phyloP scores from a whole-genome alignment of 331 rosid genomes.

The Cydonia oblonga region DNA sequence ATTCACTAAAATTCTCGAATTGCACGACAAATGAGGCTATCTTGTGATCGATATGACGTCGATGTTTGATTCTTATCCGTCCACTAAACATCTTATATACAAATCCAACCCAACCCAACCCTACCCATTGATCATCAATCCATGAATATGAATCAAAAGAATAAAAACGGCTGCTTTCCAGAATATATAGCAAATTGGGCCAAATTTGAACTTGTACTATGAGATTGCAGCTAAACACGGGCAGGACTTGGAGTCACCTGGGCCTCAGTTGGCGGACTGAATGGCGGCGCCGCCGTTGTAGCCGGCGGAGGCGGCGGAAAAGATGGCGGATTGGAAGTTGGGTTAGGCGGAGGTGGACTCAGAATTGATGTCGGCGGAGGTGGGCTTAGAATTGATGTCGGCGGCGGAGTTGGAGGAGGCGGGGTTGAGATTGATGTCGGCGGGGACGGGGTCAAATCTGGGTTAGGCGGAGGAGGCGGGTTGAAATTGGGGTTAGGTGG shows the following conservation, averaged over 20 bases:
- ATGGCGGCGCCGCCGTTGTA: conserved; percentile 38
- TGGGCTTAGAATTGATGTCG: too few species aligned
- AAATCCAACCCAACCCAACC: not conserved
- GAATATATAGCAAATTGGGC: not conserved
- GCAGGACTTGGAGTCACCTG: conserved; percentile 42
- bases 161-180: not conserved
- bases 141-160: not conserved
- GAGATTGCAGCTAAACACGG: conserved; percentile 26
- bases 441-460: conserved; percentile 12
- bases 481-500: conserved; percentile 13
- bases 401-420: too few species aligned
- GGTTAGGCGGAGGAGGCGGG: conserved; percentile 23
- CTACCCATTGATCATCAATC: not conserved
- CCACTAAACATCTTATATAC: not conserved
- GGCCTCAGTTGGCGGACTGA: conserved; percentile 32
- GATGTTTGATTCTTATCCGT: too few species aligned
- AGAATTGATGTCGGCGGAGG: too few species aligned
- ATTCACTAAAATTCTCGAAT: not conserved
- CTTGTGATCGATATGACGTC: too few species aligned
- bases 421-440: too few species aligned
- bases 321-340: not conserved
- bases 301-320: conserved; percentile 6
- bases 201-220: conserved; percentile 6
- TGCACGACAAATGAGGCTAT: not conserved
- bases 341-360: not conserved